phyloP scores from a whole-genome alignment of 495 filamentous ascomycete species.

The Lichenothelia convexa region DNA sequence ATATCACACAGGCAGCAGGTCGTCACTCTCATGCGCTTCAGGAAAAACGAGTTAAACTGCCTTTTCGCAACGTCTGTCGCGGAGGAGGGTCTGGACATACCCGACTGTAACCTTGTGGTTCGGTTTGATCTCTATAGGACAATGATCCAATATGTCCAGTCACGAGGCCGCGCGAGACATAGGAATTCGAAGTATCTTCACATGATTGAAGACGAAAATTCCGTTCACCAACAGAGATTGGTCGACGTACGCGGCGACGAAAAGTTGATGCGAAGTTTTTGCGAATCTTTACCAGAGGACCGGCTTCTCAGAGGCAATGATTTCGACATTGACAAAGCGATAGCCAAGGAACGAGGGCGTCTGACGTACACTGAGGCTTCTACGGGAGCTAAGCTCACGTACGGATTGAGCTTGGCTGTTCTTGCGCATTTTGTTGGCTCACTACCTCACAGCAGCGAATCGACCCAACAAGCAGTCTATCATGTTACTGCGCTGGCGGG shows the following conservation, averaged over 20 bases:
- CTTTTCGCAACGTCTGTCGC: constrained; percentile 79
- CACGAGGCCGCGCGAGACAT: constrained; percentile 73
- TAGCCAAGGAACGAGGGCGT: constrained; percentile 34
- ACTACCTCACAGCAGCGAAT: constrained; percentile 39
- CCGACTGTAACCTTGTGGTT: constrained; percentile 82
- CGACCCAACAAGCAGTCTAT: constrained; percentile 39
- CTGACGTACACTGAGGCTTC: constrained; percentile 41
- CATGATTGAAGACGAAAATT: constrained; percentile 58
- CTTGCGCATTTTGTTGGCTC: constrained; percentile 40
- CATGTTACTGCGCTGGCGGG: constrained; percentile 35
- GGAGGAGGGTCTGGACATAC: constrained; percentile 91
- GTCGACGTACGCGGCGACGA: constrained; percentile 36
- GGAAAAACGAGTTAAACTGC: constrained; percentile 68
- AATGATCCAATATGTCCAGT: constrained; percentile 91
- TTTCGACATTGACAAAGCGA: constrained; percentile 32
- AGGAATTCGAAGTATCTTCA: constrained; percentile 59
- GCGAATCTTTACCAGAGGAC: constrained; percentile 55
- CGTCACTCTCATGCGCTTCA: constrained; percentile 55
- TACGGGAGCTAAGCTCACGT: constrained; percentile 69
- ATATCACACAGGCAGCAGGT: constrained; percentile 60
- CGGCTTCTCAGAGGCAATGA: constrained; percentile 47
- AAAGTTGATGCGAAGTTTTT: constrained; percentile 51
- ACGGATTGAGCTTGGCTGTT: constrained; percentile 46
- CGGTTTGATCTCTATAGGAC: constrained; percentile 82
- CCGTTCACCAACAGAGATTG: constrained; percentile 34